Percentiles rank a stretch among this genome's conserved stretches.
These are phyloP conservation scores for Candida arabinofermentans DNA, from an alignment of 805 yeast species.

Conservation along the genomic window DNA sequence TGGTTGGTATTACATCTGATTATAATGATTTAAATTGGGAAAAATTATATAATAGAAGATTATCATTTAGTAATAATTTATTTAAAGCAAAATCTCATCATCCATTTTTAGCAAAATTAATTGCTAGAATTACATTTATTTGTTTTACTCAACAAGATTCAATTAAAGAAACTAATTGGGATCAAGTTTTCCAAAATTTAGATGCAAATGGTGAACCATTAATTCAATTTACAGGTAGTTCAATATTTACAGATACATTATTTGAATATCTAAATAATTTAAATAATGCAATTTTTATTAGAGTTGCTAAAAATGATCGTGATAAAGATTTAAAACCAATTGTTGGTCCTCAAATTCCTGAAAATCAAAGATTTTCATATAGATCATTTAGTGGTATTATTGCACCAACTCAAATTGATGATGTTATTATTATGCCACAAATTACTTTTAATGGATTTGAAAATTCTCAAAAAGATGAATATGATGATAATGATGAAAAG, in stretches of 20 bases:
- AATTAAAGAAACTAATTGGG: constrained; percentile 27
- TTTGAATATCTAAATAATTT: constrained; percentile 30
- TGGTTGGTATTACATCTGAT: constrained; percentile 29
- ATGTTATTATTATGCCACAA: constrained; percentile 29
- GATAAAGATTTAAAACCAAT: constrained; percentile 23
- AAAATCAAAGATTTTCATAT: constrained; percentile 25
- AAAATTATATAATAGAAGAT: constrained; percentile 29
- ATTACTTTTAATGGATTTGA: constrained; percentile 27
- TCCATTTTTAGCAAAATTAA: constrained; percentile 31
- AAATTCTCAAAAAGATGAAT: constrained; percentile 22
- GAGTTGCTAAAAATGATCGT: constrained; percentile 30
- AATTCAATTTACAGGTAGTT: constrained; percentile 31
- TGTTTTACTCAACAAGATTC: constrained; percentile 22
- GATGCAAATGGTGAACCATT: constrained; percentile 34
- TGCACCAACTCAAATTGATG: constrained; percentile 32
- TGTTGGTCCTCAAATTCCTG: constrained; percentile 28
- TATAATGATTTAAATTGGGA: constrained; percentile 31
- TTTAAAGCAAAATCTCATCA: constrained; percentile 32
- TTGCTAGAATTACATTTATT: constrained; percentile 30
- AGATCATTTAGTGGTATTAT: constrained; percentile 27
- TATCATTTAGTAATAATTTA: constrained; percentile 26
- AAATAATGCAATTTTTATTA: constrained; percentile 23
- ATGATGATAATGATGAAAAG: constrained; percentile 27
- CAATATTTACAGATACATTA: constrained; percentile 32
- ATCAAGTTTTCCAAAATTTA: constrained; percentile 24